Evolutionary conservation across 257 asterid species (phyloP).

Genomic region (Fraxinus americana): DNA sequence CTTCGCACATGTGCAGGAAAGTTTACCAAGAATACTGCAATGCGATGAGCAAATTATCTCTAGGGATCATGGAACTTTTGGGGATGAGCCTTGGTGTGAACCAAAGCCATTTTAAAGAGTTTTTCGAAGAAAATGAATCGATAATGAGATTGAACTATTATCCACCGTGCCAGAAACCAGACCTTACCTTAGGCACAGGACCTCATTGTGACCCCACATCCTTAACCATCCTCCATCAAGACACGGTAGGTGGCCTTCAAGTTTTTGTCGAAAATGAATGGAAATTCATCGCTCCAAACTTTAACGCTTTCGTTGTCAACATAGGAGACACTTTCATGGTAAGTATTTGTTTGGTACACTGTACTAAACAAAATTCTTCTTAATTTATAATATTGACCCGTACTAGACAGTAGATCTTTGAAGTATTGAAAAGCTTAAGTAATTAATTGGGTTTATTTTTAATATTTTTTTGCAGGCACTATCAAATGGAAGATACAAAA

Average conservation of each 20-base stretch:
- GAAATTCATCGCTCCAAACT: slow-evolving; percentile 62
- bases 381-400: not conserved
- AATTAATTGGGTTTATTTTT: not conserved
- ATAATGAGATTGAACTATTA: slow-evolving; percentile 89
- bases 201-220: slow-evolving; percentile 98
- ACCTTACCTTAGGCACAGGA: slow-evolving; percentile 80
- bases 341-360: slow-evolving; percentile 6
- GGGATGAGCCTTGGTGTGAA: slow-evolving; percentile 76
- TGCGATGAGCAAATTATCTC: slow-evolving; percentile 72
- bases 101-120: slow-evolving; percentile 44
- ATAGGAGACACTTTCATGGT: slow-evolving; percentile 98
- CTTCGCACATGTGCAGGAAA: slow-evolving; percentile 39
- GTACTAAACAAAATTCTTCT: not conserved
- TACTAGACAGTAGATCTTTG: not conserved
- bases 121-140: slow-evolving; percentile 73
- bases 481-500: slow-evolving; percentile 83
- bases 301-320: slow-evolving; percentile 77
- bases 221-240: slow-evolving; percentile 93
- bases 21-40: slow-evolving; percentile 70
- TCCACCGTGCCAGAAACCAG: slow-evolving; percentile 84
- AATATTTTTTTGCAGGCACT: slow-evolving; percentile 57
- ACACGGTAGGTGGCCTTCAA: slow-evolving; percentile 78
- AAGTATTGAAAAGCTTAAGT: not conserved
- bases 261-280: slow-evolving; percentile 79
- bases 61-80: slow-evolving; percentile 82